Base-by-base conservation (phyloP, 2,329 filamentous ascomycete species). In the Fusarium miscanthi region DNA sequence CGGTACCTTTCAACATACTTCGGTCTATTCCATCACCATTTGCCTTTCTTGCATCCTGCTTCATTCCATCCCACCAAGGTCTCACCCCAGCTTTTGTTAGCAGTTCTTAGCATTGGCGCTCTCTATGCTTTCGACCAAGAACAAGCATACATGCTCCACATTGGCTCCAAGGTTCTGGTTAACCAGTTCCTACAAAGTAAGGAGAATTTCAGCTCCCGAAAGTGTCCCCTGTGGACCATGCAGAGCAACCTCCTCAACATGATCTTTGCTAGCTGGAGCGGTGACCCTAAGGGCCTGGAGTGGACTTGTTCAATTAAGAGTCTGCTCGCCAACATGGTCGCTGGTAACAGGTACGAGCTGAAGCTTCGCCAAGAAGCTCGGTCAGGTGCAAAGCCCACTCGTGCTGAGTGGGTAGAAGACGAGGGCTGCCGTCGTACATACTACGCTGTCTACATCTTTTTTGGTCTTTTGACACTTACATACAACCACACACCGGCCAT, bases 271-370 rank as follows among this genome's bases (percentile, higher is more conserved):
- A 98, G 95, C 86, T 99, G 96, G 96, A 98, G 96, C 81, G 96
- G 96, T 78, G 96, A 98, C 79, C 93, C 96, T 40, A 98, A 98
- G 83, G 96, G 96, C 41, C 88, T 99, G 6, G 96, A 99, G 82
- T 99, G 96, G 96, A 95, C 96, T 40, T 98, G 95, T 82, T 98
- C 96, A 4, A 98, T 99, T 84, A 98, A 98, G 89, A 97, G 94
- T 86, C 87, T 98, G 42, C 89, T 99, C 54, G 95, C 95, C 74
- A 98, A 98, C 84, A 98, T 99, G 95, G 96, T 99, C 63, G 94
- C 95, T 65, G 96, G 96, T 66, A 98, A 98, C 80, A 91, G 94
- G 56, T 98, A 98, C 81, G 96, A 99, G 83, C 86, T 98, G 67
- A 98, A 98, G 87, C 88, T 97, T 69, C 93, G 96, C 23, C 93